phyloP scores from a whole-genome alignment of 2,329 filamentous ascomycete species.

The Trichoderma sp. region DNA sequence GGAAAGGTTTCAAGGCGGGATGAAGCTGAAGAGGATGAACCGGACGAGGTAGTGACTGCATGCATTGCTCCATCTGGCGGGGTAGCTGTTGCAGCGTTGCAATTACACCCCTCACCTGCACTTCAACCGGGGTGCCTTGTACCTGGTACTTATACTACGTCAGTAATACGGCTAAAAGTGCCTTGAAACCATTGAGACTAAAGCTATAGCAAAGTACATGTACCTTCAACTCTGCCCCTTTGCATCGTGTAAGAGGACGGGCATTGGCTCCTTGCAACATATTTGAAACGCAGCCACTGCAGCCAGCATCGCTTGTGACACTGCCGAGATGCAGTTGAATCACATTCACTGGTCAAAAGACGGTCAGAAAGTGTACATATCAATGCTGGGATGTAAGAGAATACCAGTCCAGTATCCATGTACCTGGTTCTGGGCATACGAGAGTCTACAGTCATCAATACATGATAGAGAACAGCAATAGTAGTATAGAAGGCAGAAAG shows the following conservation, averaged over 20 bases:
- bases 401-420: not conserved
- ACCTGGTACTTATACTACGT: not conserved
- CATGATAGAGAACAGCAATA: not conserved
- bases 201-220: not conserved
- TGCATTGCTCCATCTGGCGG: slow-evolving; percentile 19
- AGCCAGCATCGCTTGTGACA: not conserved
- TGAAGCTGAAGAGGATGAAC: slow-evolving; percentile 5
- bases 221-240: not conserved
- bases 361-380: not conserved
- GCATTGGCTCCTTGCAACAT: not conserved
- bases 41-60: slow-evolving; percentile 1
- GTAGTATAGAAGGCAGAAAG: not conserved
- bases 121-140: not conserved
- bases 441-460: not conserved
- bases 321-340: not conserved
- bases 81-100: slow-evolving; percentile 15
- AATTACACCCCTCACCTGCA: not conserved
- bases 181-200: too few species aligned
- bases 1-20: not conserved
- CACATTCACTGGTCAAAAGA: not conserved
- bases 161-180: not conserved
- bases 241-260: not conserved
- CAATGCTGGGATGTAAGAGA: not conserved
- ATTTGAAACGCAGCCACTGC: slow-evolving; percentile 8
- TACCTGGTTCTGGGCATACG: not conserved